Evolutionary conservation across 2,329 filamentous ascomycete genomes (phyloP), one percentile per base, ranked within the genome.

Genomic region (Didymella keratinophila): DNA sequence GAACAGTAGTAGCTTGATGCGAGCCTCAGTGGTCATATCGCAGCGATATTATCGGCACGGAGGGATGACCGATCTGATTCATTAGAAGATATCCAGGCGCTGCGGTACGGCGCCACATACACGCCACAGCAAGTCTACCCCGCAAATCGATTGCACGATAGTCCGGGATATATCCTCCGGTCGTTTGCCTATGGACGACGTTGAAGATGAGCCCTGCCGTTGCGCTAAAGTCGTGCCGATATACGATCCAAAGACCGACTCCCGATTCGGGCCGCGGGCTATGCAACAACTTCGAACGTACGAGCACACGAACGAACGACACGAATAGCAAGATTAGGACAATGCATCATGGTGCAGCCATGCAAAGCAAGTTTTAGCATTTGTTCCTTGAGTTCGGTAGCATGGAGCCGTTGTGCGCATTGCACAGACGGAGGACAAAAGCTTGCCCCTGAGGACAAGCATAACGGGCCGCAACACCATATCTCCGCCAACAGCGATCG

Each of bases 201-300:
- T 27, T 10, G 20, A 28, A 18, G 18, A 9, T 6, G 9, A 20
- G 21, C 42, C 23, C 14, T 41, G 23, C 9, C 23, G 36, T 27
- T 41, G 23, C 39, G 32, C 4, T 39, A 4, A 41, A 6, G 25
- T 25, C 25, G 32, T 21, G 39, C 36, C 46, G 39, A 46, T 14
- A 50, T 50, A 51, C 53, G 46, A 51, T 20, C 25, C 43, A 57
- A 44, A 57, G 25, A 30, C 36, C 36, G 43, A 57, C 34, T 47
- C 11, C 47, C 48, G 41, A 30, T 41, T 52, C 34, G 54, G 48
- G 43, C 48, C 48, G 48, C 54, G 54, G 47, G 46, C 18, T 56
- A 16, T 56, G 53, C 37, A 21, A 5, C 10, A 21, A 20, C 12
- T 21, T 43, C 30, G n/a, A 43, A 11, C 14, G 20, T 32, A 30